Evolutionary conservation across 768 basidiomycete genomes (phyloP), one percentile per base, ranked within the genome.

Genomic region (Termitomyces sp.): DNA sequence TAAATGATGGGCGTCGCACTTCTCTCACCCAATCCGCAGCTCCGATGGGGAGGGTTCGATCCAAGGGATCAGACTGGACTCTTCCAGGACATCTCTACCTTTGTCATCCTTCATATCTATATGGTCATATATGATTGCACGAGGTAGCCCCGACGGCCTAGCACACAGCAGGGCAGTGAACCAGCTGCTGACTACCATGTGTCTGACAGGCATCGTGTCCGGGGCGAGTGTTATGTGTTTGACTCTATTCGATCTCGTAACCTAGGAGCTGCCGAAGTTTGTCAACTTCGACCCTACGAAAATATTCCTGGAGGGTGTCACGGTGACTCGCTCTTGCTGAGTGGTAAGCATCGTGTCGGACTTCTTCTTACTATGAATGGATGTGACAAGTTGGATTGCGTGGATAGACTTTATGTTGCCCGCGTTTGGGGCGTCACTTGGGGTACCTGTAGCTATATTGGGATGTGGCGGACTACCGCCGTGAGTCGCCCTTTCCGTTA

Each of bases 21-120:
- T 28, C 28, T 28, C 28, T 28, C 28, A 2, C 28, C 28, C 28
- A 4, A n/a, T n/a, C n/a, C n/a, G n/a, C n/a, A n/a, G n/a, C n/a
- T n/a, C n/a, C n/a, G n/a, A 45, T 69, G 68, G 67, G 67, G 67
- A 2, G 67, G 68, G 13, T 61, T 45, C 15, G 67, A 66, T 58
- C 63, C 65, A 13, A 46, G 55, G 40, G 63, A 67, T 46, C 12
- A 46, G 22, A 24, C 13, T 46, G 45, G 28, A 28, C 28, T 28
- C 28, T 2, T 4, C 28, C 28, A 4, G 28, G 2, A 28, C 28
- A 28, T 28, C 28, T 28, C 13, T 39, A 12, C 39, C 39, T 13
- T 15, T n/a, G n/a, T 44, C 44, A 22, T 8, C n/a, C 42, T 44
- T 38, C 36, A 38, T 38, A 4, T 2, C 28, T 28, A 28, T 28